Percentiles rank a stretch among this genome's conserved stretches.
These are phyloP conservation scores for Eucalyptus erythrocorys DNA, from an alignment of 345 rosid genomes.

Conservation along the genomic window DNA sequence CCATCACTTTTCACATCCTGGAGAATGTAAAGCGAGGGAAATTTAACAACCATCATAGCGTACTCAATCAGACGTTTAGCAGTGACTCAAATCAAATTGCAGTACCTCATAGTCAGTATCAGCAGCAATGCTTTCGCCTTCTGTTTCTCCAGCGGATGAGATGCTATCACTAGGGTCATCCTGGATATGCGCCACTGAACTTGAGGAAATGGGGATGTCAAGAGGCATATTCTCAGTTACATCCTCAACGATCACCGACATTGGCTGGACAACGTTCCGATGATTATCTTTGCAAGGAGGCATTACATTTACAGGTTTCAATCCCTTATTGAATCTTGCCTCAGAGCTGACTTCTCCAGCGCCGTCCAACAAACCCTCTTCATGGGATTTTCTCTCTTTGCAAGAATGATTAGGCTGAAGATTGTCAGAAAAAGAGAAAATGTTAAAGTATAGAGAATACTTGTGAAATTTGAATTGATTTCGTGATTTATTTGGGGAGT, in stretches of 20 bases:
- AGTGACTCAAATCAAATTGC: neutral
- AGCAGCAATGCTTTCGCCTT: slow-evolving; percentile 9
- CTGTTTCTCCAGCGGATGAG: slow-evolving; percentile 12
- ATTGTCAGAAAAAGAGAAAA: neutral
- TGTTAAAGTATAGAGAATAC: neutral
- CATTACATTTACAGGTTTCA: neutral
- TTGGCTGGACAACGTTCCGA: neutral
- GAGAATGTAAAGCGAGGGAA: neutral
- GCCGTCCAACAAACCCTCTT: neutral
- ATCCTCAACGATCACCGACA: slow-evolving; percentile 44
- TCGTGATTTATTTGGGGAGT: neutral
- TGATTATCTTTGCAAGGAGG: neutral
- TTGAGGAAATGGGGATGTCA: slow-evolving; percentile 18
- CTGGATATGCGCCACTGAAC: slow-evolving; percentile 27
- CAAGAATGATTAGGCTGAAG: neutral
- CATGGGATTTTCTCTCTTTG: neutral
- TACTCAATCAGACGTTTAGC: neutral
- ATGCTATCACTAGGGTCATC: slow-evolving; percentile 20
- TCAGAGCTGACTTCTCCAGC: neutral
- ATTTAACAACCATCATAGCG: neutral
- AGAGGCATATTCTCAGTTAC: slow-evolving; percentile 35
- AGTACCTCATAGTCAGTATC: slow-evolving; percentile 42
- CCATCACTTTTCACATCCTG: slow-evolving; percentile 29
- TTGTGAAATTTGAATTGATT: neutral
- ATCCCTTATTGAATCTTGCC: neutral